Evolutionary conservation across 2,329 filamentous ascomycete species (phyloP).

Genomic region (Chaetomiaceae sp.): DNA sequence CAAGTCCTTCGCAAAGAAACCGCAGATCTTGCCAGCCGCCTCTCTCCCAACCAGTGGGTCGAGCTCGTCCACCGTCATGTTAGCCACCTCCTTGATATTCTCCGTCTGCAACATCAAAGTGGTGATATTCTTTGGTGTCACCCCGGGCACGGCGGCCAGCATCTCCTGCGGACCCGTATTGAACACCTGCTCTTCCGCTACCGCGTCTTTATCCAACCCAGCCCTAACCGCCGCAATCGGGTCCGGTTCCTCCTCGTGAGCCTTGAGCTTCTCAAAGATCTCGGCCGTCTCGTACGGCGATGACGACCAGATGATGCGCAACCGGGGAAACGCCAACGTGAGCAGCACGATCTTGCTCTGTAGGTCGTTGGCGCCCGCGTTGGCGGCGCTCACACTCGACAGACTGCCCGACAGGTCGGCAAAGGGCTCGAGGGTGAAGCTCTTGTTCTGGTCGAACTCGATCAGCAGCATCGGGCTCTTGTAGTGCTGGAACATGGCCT

Average conservation of each 20-base stretch:
- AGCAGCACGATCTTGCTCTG: conserved; percentile 90
- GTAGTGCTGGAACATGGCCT: conserved; percentile 94
- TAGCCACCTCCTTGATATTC: conserved; percentile 77
- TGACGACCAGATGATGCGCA: conserved; percentile 90
- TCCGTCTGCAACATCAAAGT: conserved; percentile 67
- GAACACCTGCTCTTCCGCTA: conserved; percentile 64
- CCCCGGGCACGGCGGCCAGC: conserved; percentile 76
- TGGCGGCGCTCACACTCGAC: conserved; percentile 56
- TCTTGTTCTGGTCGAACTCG: conserved; percentile 96
- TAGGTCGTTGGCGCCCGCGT: conserved; percentile 60
- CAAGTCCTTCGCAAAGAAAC: conserved; percentile 70
- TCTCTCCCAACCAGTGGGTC: conserved; percentile 71
- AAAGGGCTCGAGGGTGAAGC: conserved; percentile 85
- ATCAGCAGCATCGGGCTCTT: conserved; percentile 85
- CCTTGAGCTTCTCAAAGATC: conserved; percentile 92
- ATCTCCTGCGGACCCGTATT: conserved; percentile 87
- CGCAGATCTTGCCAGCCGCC: conserved; percentile 67
- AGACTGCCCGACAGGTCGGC: conserved; percentile 61
- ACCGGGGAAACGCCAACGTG: conserved; percentile 81
- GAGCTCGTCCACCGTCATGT: conserved; percentile 73
- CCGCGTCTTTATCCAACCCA: conserved; percentile 48
- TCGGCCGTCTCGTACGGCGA: conserved; percentile 95
- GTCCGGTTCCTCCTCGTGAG: conserved; percentile 83
- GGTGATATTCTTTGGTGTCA: conserved; percentile 73
- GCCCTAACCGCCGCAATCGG: conserved; percentile 80